phyloP scores from a whole-genome alignment of 257 asterid genomes.

The Jaltomata sinuosa region DNA sequence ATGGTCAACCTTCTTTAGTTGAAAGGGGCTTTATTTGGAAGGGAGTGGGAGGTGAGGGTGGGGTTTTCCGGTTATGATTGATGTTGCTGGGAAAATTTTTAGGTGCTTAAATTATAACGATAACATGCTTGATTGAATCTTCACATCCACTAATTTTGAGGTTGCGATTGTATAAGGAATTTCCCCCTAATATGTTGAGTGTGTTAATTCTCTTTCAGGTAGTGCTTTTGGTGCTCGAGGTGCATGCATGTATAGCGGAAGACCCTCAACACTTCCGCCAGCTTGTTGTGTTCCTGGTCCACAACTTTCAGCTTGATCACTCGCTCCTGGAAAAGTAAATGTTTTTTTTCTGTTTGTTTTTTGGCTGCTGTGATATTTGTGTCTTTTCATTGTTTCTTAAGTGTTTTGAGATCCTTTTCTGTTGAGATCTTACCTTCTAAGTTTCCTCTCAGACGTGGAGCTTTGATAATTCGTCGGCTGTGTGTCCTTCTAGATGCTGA shows the following conservation, averaged over 20 bases:
- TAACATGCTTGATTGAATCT: not conserved
- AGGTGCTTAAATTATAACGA: not conserved
- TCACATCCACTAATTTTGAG: not conserved
- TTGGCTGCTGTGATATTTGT: not conserved
- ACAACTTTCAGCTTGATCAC: constrained; percentile 63
- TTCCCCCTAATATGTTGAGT: not conserved
- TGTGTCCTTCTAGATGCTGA: constrained; percentile 94
- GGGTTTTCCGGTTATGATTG: not conserved
- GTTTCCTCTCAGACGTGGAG: constrained; percentile 73
- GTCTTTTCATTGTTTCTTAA: not conserved
- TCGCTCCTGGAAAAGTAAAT: constrained; percentile 93
- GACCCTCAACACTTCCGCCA: constrained; percentile 77
- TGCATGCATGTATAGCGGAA: constrained; percentile 95
- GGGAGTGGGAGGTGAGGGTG: not conserved
- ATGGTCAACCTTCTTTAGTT: not conserved
- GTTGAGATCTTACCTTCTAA: constrained; percentile 1
- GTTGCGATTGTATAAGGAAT: not conserved
- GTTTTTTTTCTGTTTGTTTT: not conserved
- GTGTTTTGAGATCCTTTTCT: not conserved
- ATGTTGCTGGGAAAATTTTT: not conserved
- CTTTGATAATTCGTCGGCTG: constrained; percentile 79
- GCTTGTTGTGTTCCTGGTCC: constrained; percentile 64
- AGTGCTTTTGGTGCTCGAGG: constrained; percentile 92
- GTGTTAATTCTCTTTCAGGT: constrained; percentile 41
- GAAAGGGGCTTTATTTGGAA: not conserved